Conservation (phyloP, 352 stramenopile genomes). For the Thalassiosira hispida region DNA sequence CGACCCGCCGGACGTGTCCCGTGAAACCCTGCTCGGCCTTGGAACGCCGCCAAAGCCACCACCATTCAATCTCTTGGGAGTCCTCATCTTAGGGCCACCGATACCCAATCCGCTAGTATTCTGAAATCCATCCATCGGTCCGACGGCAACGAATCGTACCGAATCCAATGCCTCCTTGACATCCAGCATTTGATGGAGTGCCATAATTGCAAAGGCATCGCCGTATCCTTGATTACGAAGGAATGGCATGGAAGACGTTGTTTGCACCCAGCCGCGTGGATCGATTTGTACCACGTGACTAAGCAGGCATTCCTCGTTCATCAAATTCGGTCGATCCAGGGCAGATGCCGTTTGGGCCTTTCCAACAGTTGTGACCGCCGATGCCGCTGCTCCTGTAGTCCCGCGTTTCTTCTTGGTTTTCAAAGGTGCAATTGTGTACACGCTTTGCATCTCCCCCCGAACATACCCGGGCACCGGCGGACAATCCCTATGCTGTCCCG, state of each 20-base stretch:
- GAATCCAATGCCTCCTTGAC: constrained; percentile 74
- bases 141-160: constrained; percentile 66
- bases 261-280: constrained; percentile 78
- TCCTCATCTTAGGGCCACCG: not conserved
- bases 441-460: constrained; percentile 74
- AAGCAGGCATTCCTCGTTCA: constrained; percentile 69
- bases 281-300: constrained; percentile 78
- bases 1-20: too few relatives aligned
- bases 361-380: not conserved
- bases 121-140: constrained; percentile 31
- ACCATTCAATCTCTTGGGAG: not conserved
- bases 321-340: not conserved
- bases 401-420: constrained; percentile 48
- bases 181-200: constrained; percentile 76
- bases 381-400: not conserved
- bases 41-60: too few relatives aligned
- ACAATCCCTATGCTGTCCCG: constrained; percentile 68
- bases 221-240: constrained; percentile 67
- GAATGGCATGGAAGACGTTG: constrained; percentile 47
- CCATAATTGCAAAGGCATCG: constrained; percentile 72
- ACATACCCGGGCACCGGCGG: constrained; percentile 63
- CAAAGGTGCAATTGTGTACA: constrained; percentile 74
- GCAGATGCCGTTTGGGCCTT: not conserved
- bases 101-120: not conserved
- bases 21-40: too few relatives aligned